phyloP scores from a whole-genome alignment of 805 yeast species.

The Lipomyces starkeyi region DNA sequence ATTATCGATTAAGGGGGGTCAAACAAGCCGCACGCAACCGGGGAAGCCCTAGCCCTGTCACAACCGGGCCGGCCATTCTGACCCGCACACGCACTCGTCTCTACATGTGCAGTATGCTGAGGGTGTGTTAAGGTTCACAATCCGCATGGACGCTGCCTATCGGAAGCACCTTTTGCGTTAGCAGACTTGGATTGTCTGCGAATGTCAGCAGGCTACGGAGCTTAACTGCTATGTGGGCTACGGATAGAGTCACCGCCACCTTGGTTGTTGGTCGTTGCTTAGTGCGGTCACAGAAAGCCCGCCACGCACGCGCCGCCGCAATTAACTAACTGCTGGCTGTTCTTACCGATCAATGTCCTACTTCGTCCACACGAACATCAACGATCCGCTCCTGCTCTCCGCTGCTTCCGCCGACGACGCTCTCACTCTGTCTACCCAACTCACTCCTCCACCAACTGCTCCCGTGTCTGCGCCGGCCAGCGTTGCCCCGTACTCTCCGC shows the following conservation, averaged over 20 bases:
- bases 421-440: not conserved
- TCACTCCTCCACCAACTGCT: not conserved
- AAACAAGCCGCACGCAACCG: not conserved
- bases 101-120: not conserved
- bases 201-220: not conserved
- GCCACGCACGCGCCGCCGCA: constrained; percentile 4
- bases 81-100: no score
- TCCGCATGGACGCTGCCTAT: no score
- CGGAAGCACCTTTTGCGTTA: no score
- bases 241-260: not conserved
- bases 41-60: not conserved
- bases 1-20: no score
- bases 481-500: not conserved
- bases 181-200: no score
- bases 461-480: not conserved
- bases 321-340: not conserved
- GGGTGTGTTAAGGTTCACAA: not conserved
- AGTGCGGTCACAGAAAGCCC: not conserved
- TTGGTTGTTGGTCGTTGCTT: not conserved
- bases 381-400: not conserved
- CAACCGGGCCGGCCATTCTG: no score
- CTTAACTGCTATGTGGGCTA: not conserved
- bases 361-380: not conserved
- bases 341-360: not conserved
- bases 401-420: not conserved